Base-by-base conservation (phyloP, 305 asterid genomes). In the Plantago coronopus region DNA sequence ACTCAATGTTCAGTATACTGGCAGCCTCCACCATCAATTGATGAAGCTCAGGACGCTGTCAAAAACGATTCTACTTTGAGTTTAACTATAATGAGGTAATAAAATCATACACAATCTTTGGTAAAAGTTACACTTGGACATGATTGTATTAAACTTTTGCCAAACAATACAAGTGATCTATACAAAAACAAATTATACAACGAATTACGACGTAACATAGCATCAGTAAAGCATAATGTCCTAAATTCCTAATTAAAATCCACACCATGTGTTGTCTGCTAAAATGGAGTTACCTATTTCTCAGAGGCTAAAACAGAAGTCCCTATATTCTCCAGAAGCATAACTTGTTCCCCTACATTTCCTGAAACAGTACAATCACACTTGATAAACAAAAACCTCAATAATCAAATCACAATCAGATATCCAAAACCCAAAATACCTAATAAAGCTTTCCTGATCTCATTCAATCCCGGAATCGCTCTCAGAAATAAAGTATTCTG, bases 311-410 rank as follows among this genome's bases (percentile, higher is more conserved):
- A 95, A 78, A 91, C 78, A 17, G 98, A 91, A 21, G 98, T 88
- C 59, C 89, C 98, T 59, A 91, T 91, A 77, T 91, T 91, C 87
- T 91, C 98, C 76, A 91, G 81, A 78, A 91, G 87, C 98, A 91
- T 86, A 69, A 91, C 91, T 74, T 91, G 98, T 79, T 87, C 97
- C 12, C 93, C 54, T 29, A 85, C 87, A 70, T 84, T 70, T 63
- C 97, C 97, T 89, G 90, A 13, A 63, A 67, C 25, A 60, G 66
- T 54, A 15, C 34, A 46, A 49, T 22, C 10, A 50, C 21, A 40
- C 23, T 19, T 50, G 29, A 29, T 3, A 29, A 43, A n/a, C 29
- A 54, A 40, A 14, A 27, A 7, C 22, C 6, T 0, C 12, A 16
- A 27, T 12, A 54, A 16, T 54, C 14, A 17, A 1, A 0, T 3